Conservation (phyloP, 768 basidiomycete genomes). For the Mycena galericulata region DNA sequence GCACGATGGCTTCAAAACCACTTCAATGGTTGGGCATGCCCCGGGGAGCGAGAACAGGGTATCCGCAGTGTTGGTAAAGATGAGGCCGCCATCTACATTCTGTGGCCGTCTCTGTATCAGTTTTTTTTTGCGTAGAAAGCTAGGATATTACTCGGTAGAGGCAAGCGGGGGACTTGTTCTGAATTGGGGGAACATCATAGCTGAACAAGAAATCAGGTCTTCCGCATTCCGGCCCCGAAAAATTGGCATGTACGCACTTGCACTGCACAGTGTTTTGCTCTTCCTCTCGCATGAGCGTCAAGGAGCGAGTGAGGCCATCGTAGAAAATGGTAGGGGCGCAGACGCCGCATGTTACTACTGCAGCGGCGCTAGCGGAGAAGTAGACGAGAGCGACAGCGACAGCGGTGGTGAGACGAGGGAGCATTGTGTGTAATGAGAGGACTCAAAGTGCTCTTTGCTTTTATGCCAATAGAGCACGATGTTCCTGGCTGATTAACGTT, state of each 20-base stretch:
- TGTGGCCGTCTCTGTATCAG: background rate
- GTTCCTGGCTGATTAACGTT: too few relatives aligned
- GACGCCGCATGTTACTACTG: constrained; percentile 27
- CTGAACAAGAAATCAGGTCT: background rate
- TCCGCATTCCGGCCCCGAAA: background rate
- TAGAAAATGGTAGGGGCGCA: constrained; percentile 26
- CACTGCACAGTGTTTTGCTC: constrained; percentile 29
- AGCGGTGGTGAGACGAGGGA: constrained; percentile 2
- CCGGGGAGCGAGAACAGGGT: background rate
- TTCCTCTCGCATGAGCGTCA: constrained; percentile 15
- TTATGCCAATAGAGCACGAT: background rate
- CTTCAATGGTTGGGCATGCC: constrained; percentile 6
- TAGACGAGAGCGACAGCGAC: constrained; percentile 1
- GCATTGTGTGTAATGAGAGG: background rate
- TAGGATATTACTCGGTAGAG: constrained; percentile 19
- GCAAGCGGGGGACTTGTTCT: constrained; percentile 17
- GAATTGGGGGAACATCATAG: constrained; percentile 24
- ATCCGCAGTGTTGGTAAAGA: constrained; percentile 18
- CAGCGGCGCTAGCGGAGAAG: constrained; percentile 15
- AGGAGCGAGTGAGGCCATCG: constrained; percentile 25
- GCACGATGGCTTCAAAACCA: constrained; percentile 3
- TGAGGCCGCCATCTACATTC: constrained; percentile 25
- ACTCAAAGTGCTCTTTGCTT: background rate
- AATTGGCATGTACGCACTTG: constrained; percentile 17
- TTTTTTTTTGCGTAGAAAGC: background rate